phyloP scores from a whole-genome alignment of 345 rosid genomes.

The Hirschfeldia incana region DNA sequence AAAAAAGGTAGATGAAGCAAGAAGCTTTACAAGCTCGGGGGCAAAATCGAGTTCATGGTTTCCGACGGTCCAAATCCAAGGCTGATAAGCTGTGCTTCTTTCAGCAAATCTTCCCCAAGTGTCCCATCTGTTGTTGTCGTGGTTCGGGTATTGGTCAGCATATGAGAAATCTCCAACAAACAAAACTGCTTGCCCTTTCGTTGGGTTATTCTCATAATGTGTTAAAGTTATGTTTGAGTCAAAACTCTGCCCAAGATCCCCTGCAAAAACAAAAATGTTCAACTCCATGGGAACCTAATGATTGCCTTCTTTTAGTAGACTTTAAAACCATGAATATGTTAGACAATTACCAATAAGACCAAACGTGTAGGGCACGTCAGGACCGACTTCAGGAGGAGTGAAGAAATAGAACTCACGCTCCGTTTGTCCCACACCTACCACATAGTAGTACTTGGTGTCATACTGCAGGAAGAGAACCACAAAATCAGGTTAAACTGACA shows the following conservation, averaged over 20 bases:
- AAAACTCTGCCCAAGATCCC: slow-evolving; percentile 85
- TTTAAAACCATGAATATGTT: neutral
- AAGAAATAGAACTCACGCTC: slow-evolving; percentile 56
- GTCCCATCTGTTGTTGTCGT: slow-evolving; percentile 82
- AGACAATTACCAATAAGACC: slow-evolving; percentile 49
- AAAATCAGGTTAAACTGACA: neutral
- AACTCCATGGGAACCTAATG: neutral
- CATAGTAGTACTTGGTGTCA: slow-evolving; percentile 58
- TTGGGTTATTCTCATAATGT: slow-evolving; percentile 66
- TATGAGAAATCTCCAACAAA: slow-evolving; percentile 86
- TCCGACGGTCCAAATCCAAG: slow-evolving; percentile 96
- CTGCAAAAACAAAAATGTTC: slow-evolving; percentile 41
- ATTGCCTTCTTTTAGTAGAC: neutral
- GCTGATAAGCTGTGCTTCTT: slow-evolving; percentile 81
- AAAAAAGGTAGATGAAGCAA: slow-evolving; percentile 4
- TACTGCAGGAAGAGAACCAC: slow-evolving; percentile 37
- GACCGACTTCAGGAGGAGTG: slow-evolving; percentile 65
- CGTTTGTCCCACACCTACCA: slow-evolving; percentile 52
- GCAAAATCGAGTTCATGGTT: slow-evolving; percentile 78
- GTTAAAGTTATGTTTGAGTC: slow-evolving; percentile 75
- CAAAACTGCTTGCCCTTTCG: slow-evolving; percentile 62
- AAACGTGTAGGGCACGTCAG: slow-evolving; percentile 63
- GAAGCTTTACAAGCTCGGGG: slow-evolving; percentile 55
- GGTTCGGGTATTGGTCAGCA: slow-evolving; percentile 65
- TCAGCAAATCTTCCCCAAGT: slow-evolving; percentile 83